Evolutionary conservation across 1,284 basidiomycete genomes (phyloP), one percentile per base, ranked within the genome.

Genomic region (Cryptococcus wingfieldii): DNA sequence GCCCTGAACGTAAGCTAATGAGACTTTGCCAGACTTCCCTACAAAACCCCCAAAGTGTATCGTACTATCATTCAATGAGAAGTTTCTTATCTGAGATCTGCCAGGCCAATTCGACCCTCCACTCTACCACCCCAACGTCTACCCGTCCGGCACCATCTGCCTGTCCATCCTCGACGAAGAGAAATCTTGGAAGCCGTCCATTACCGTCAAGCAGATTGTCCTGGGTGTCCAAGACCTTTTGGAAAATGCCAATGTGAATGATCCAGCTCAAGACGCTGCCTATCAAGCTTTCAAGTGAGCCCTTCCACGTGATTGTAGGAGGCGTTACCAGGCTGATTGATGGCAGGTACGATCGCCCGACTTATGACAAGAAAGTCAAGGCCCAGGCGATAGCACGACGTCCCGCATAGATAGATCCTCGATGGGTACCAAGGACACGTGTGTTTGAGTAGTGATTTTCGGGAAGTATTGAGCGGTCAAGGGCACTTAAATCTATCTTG

Each of bases 81-180:
- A 1, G 41, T 28, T 10, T 1, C 51, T 13, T 7, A 4, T 23
- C 38, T n/a, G 39, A 31, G 2, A 34, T 47, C 10, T 38, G 18
- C 43, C 74, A 96, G 93, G 92, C 81, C 98, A 98, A 84, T 98
- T 98, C 79, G 83, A 86, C 1, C 95, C 96, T 2, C 89, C 95
- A 28, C 81, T 98, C 50, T 98, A 97, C 80, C 95, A 98, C 76
- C 95, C 95, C 28, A 99, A 99, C 74, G 93, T 98, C 52, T 99
- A 97, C 76, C 96, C 96, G 0, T 97, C 93, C 16, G 96, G 96
- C 27, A 99, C 96, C 19, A 94, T 98, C 50, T 99, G 96, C 75
- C 82, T 98, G 23, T 97, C 93, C 14, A 99, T 99, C 72, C 79
- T 99, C 41, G 95, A 98, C 73, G 96, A 99, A 75, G 96, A 99